These are phyloP conservation scores for Rhodofomes roseus DNA, from an alignment of 1,284 basidiomycete species.

Conservation along the genomic window DNA sequence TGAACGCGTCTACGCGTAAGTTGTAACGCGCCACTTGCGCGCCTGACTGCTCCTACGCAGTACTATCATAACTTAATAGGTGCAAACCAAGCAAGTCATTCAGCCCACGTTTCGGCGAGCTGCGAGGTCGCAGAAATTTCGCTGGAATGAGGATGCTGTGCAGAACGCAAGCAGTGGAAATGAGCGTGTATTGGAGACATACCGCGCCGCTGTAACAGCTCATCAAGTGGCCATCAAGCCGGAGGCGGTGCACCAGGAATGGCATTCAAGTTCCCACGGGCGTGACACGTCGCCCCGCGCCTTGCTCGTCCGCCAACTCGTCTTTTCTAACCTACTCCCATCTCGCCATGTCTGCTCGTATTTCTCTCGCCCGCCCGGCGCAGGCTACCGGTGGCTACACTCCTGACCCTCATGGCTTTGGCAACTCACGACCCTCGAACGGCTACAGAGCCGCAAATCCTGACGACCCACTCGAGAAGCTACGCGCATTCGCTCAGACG, in stretches of 20 bases:
- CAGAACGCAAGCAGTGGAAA: too few species aligned
- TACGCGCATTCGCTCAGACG: constrained; percentile 73
- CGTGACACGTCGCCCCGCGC: constrained; percentile 23
- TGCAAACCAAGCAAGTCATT: too few species aligned
- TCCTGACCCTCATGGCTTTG: constrained; percentile 70
- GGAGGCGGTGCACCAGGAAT: constrained; percentile 9
- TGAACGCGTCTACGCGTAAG: not conserved
- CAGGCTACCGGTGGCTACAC: constrained; percentile 49
- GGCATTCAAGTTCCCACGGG: constrained; percentile 25
- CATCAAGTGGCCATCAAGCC: not conserved
- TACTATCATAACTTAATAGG: not conserved
- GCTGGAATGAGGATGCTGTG: not conserved
- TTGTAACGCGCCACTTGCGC: not conserved
- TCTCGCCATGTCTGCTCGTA: constrained; percentile 72
- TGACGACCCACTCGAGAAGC: constrained; percentile 81
- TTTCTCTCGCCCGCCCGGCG: constrained; percentile 71
- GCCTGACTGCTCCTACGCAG: too few species aligned
- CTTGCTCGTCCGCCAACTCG: constrained; percentile 15
- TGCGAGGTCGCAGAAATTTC: not conserved
- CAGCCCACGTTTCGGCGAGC: too few species aligned
- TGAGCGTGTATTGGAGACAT: not conserved
- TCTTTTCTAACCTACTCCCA: constrained; percentile 9
- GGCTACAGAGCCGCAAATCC: constrained; percentile 76
- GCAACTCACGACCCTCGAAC: constrained; percentile 60
- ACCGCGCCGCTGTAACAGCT: not conserved